These are phyloP conservation scores for Puccinia brachypodii DNA, from an alignment of 1,284 basidiomycete species.

Conservation along the genomic window DNA sequence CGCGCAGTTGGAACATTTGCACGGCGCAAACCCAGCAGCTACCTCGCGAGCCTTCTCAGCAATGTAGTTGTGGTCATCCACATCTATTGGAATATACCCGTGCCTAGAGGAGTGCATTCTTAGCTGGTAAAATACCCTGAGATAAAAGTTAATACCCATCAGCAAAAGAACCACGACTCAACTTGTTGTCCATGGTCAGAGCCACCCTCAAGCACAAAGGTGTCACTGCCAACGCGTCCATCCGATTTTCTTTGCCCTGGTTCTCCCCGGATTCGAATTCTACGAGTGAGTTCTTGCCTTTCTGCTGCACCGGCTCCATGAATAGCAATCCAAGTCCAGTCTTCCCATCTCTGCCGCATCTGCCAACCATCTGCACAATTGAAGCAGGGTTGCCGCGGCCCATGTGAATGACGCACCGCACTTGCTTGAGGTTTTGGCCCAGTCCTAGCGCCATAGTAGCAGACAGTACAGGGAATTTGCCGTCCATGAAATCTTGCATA, in stretches of 20 bases:
- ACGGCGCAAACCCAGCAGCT: background rate
- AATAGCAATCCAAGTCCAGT: background rate
- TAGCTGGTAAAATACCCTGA: too few relatives aligned
- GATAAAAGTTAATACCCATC: too few relatives aligned
- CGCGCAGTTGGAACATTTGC: slow-evolving; percentile 6
- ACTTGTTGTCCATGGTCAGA: background rate
- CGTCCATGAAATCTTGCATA: background rate
- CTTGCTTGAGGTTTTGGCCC: slow-evolving; percentile 8
- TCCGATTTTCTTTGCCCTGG: background rate
- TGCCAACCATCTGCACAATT: background rate
- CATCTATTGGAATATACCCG: background rate
- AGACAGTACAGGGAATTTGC: background rate
- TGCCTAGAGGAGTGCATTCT: too few relatives aligned
- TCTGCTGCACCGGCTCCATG: background rate
- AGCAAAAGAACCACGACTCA: background rate
- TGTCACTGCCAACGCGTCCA: slow-evolving; percentile 7
- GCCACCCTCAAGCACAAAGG: background rate
- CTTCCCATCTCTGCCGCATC: background rate
- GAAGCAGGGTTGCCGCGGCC: background rate
- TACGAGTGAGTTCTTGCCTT: background rate
- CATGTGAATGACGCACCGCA: background rate
- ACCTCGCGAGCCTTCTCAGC: background rate
- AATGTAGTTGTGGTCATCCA: background rate
- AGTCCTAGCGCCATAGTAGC: background rate
- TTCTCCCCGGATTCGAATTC: background rate